A percentile compares a stretch with the other conserved stretches of the same genome.
Conservation (phyloP, 179 eudicot genomes). For the Beta macrorhiza region DNA sequence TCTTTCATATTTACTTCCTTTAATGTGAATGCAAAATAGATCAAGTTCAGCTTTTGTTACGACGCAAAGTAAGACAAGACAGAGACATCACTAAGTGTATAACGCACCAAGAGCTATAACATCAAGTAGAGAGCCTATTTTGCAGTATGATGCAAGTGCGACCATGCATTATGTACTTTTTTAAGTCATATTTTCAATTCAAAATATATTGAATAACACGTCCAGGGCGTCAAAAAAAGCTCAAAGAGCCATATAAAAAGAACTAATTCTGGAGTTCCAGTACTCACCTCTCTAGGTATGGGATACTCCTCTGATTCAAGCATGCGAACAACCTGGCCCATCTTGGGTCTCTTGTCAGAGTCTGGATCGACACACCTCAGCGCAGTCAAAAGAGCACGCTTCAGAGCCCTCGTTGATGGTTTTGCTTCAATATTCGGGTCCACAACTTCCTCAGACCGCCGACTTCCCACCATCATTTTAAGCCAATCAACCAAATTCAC, state of each 20-base stretch:
- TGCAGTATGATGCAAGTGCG: neutral
- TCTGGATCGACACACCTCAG: conserved; percentile 96
- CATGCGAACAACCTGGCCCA: conserved; percentile 95
- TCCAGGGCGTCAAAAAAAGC: neutral
- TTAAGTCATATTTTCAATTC: neutral
- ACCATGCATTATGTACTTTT: neutral
- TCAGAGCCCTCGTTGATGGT: conserved; percentile 87
- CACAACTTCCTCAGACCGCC: conserved; percentile 92
- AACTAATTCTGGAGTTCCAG: neutral
- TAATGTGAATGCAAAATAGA: neutral
- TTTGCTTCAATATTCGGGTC: conserved; percentile 71
- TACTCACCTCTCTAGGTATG: conserved; percentile 79
- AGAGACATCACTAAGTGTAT: neutral
- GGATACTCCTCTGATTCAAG: conserved; percentile 95
- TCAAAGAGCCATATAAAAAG: neutral
- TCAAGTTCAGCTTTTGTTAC: neutral
- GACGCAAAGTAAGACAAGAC: neutral
- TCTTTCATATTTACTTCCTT: neutral
- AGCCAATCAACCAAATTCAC: conserved; percentile 96
- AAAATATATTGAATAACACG: neutral
- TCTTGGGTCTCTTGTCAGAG: conserved; percentile 91
- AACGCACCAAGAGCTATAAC: neutral
- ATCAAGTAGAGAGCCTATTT: neutral
- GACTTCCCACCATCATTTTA: conserved; percentile 95
- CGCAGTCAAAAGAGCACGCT: conserved; percentile 85